phyloP scores from a whole-genome alignment of 352 stramenopile species.

The Pythium folliculosum region DNA sequence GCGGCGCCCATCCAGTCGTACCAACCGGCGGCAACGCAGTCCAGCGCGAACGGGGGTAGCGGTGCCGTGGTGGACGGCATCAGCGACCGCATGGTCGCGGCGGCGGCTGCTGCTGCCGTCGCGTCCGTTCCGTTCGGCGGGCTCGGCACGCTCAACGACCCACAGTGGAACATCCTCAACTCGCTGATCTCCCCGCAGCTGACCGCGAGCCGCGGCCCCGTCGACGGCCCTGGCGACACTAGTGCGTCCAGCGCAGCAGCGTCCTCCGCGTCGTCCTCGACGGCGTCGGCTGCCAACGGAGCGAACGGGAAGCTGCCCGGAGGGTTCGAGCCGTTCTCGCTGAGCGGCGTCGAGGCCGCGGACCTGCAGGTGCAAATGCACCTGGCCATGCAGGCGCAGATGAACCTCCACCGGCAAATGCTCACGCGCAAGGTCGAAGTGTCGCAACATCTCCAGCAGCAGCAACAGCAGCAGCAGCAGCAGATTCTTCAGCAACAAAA shows the following conservation, averaged over 20 bases:
- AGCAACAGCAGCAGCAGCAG: not conserved
- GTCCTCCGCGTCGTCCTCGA: not conserved
- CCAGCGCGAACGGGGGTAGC: not conserved
- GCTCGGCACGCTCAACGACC: conserved; percentile 55
- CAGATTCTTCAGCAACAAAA: too few relatives aligned
- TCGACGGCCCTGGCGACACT: not conserved
- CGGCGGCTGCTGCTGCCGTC: conserved; percentile 9
- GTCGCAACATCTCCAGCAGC: conserved; percentile 51
- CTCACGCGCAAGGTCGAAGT: conserved; percentile 84
- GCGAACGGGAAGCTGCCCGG: not conserved
- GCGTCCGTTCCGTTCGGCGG: conserved; percentile 13
- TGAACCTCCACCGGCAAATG: conserved; percentile 89
- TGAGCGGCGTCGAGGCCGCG: conserved; percentile 39
- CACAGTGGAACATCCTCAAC: conserved; percentile 78
- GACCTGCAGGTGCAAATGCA: conserved; percentile 86
- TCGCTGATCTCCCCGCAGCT: conserved; percentile 81
- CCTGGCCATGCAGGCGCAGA: conserved; percentile 86
- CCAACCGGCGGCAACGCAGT: not conserved
- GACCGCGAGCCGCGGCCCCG: not conserved
- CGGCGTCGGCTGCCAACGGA: not conserved
- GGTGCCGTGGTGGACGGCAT: not conserved
- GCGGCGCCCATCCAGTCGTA: not conserved
- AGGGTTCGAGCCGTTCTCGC: conserved; percentile 38
- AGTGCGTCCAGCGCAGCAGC: not conserved
- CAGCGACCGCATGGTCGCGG: conserved; percentile 10